A percentile compares a stretch with the other conserved stretches of the same genome.
These are phyloP conservation scores for Ceriops zippeliana DNA, from an alignment of 345 rosid genomes.

Conservation along the genomic window DNA sequence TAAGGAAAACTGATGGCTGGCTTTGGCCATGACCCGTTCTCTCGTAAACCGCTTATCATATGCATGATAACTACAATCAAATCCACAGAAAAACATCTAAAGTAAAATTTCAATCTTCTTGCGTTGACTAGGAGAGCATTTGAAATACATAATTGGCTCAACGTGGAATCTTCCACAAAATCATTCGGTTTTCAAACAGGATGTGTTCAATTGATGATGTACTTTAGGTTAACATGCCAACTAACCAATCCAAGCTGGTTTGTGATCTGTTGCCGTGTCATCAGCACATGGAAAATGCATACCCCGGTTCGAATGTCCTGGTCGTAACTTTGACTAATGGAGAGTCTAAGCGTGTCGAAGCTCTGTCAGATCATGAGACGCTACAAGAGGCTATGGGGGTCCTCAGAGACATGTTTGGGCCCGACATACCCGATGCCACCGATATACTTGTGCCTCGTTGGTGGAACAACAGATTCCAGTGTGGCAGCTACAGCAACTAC, in stretches of 20 bases:
- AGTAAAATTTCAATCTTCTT: neutral
- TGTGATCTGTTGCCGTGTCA: conserved; percentile 40
- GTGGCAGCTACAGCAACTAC: conserved; percentile 97
- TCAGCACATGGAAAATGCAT: conserved; percentile 99
- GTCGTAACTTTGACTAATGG: conserved; percentile 94
- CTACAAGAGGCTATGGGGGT: conserved; percentile 80
- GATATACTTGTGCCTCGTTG: conserved; percentile 89
- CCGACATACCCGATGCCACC: conserved; percentile 67
- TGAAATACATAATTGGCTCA: conserved; percentile 13
- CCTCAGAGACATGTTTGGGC: conserved; percentile 91
- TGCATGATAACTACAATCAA: conserved; percentile 16
- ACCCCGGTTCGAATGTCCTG: conserved; percentile 83
- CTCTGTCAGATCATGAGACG: conserved; percentile 75
- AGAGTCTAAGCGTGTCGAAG: conserved; percentile 89
- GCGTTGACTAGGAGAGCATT: conserved; percentile 12
- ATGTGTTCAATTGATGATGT: too few relatives aligned
- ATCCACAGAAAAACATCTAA: conserved; percentile 4
- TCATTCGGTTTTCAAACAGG: too few relatives aligned
- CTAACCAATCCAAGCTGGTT: conserved; percentile 18
- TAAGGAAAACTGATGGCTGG: conserved; percentile 12
- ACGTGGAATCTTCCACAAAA: conserved; percentile 15
- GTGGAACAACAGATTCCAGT: conserved; percentile 97
- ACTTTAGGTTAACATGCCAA: too few relatives aligned
- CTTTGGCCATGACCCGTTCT: conserved; percentile 14
- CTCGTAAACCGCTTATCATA: neutral